phyloP scores from a whole-genome alignment of 371 early-diverging fungal species.

The Mucor circinelloides region DNA sequence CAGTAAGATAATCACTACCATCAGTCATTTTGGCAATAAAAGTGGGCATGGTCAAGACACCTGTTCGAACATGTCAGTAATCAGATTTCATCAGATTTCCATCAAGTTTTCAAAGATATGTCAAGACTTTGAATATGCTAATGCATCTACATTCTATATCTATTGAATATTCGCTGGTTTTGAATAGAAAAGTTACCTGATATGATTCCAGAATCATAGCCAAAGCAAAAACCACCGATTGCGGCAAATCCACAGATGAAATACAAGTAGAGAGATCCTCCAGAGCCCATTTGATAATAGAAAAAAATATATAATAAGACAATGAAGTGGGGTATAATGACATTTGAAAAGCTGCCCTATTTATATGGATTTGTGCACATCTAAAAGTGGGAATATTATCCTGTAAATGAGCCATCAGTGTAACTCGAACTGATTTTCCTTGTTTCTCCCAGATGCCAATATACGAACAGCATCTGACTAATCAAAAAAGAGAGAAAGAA shows the following conservation, averaged over 20 bases:
- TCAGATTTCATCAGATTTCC: neutral
- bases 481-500: too few species aligned
- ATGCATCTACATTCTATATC: neutral
- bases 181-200: constrained; percentile 18
- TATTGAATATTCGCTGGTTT: neutral
- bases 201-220: constrained; percentile 60
- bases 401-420: neutral
- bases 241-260: constrained; percentile 39
- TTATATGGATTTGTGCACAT: neutral
- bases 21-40: constrained; percentile 47
- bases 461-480: neutral
- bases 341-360: neutral
- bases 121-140: neutral
- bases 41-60: constrained; percentile 46
- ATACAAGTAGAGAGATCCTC: neutral
- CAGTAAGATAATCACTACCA: constrained; percentile 18
- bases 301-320: neutral
- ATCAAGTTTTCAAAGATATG: neutral
- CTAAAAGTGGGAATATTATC: neutral
- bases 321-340: neutral
- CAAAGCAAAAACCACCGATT: constrained; percentile 57
- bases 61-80: neutral
- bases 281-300: neutral
- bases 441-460: neutral
- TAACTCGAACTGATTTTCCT: neutral